Evolutionary conservation across 305 asterid species (phyloP), one percentile per base, ranked within the genome.

Genomic region (Fraxinus velutina): DNA sequence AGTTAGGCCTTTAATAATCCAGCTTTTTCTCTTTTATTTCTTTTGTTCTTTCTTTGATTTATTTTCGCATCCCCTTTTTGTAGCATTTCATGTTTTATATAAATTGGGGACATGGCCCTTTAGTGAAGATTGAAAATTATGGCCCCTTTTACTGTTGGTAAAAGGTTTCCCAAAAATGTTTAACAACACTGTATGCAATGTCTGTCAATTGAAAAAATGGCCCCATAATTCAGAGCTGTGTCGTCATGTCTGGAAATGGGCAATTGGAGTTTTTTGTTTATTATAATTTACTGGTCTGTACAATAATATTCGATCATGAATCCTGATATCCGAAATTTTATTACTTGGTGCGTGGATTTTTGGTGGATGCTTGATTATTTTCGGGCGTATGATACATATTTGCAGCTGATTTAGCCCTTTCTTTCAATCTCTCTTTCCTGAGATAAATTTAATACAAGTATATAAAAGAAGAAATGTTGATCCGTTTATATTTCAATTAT

Each of bases 1-100:
- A 82, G 89, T 78, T 24, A 81, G 87, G 88, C 82, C 33, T 68
- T 80, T 62, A 44, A 66, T 22, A 66, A 66, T 66, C 73, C 32
- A 7, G n/a, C 62, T 81, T 79, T 83, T 78, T 74, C 21, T 22
- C 79, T 79, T 82, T 44, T 68, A 5, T 62, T 80, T 27, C 72
- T 27, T 19, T 36, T 62, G 57, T 66, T 66, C 75, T 27, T 73
- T 79, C 68, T 13, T 34, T 34, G 37, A 64, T 57, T 73, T 57
- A 9, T 22, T 74, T 66, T 78, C n/a, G 6, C 1, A 30, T 34
- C 83, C 70, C 64, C 71, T 68, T 79, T 82, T 77, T 52, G 66
- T 66, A 77, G 81, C 76, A 76, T 79, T 78, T 57, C 39, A 39
- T 81, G 80, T 27, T 27, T 39, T 50, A 70, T 77, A 73, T 81